A percentile compares a stretch with the other conserved stretches of the same genome.
Evolutionary conservation across 495 filamentous ascomycete species (phyloP).

Genomic region (Hypoxylon lienhwacheense): DNA sequence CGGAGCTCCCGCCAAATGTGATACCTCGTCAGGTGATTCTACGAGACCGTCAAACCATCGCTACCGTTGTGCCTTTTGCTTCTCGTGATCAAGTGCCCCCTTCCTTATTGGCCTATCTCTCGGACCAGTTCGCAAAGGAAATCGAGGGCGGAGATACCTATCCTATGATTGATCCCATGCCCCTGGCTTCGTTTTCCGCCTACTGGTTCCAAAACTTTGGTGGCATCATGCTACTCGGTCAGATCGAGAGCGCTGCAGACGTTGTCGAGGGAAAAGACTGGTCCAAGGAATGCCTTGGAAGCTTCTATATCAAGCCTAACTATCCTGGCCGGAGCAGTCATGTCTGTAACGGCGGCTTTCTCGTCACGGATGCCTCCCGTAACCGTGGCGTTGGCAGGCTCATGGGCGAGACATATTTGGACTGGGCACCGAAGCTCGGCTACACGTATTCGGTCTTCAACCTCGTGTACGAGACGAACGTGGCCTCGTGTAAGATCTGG

Average conservation of each 20-base stretch:
- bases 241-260: conserved; percentile 61
- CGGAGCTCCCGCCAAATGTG: conserved; percentile 69
- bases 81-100: conserved; percentile 72
- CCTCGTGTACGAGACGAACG: conserved; percentile 96
- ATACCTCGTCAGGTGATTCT: conserved; percentile 82
- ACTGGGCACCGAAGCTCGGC: conserved; percentile 92
- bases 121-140: conserved; percentile 86
- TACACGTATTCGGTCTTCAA: conserved; percentile 98
- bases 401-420: conserved; percentile 92
- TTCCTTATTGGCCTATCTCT: conserved; percentile 76
- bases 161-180: conserved; percentile 82
- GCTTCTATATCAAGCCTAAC: conserved; percentile 96
- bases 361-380: conserved; percentile 86
- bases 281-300: conserved; percentile 83
- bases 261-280: conserved; percentile 74
- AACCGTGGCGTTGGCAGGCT: conserved; percentile 87
- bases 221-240: conserved; percentile 89
- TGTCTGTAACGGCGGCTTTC: conserved; percentile 93
- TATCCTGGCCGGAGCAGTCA: conserved; percentile 96
- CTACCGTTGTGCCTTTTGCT: conserved; percentile 86
- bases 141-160: conserved; percentile 97
- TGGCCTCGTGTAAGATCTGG: conserved; percentile 94
- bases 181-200: conserved; percentile 71
- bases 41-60: conserved; percentile 84
- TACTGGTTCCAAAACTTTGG: conserved; percentile 98